Evolutionary conservation across 257 asterid species (phyloP).

Genomic region (Scutellaria minor): DNA sequence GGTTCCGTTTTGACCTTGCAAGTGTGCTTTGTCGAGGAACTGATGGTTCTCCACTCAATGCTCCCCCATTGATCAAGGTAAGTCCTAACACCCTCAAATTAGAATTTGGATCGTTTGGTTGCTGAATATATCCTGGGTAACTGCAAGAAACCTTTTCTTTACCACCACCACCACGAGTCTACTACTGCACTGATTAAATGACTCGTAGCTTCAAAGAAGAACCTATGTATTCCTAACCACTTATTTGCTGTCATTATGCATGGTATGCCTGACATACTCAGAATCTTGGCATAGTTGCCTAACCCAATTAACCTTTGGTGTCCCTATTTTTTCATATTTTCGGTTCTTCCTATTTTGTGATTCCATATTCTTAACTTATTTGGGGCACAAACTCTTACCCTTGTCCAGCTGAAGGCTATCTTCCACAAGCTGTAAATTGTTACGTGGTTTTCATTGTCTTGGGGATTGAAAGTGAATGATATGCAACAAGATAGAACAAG

Average conservation of each 20-base stretch:
- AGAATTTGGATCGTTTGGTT: conserved; percentile 4
- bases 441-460: background rate
- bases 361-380: background rate
- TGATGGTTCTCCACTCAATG: conserved; percentile 87
- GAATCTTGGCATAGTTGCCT: too few species aligned
- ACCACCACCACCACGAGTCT: too few species aligned
- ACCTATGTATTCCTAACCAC: too few species aligned
- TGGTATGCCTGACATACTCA: too few species aligned
- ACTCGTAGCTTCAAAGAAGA: too few species aligned
- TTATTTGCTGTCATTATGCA: too few species aligned
- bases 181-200: too few species aligned
- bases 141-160: background rate
- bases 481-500: background rate
- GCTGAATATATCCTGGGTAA: conserved; percentile 21
- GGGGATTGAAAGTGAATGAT: background rate
- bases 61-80: conserved; percentile 92
- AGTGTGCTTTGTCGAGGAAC: conserved; percentile 95
- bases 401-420: background rate
- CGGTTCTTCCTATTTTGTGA: too few species aligned
- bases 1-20: conserved; percentile 97
- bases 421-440: background rate
- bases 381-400: background rate
- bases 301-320: too few species aligned
- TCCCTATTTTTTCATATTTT: too few species aligned
- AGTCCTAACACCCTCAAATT: conserved; percentile 27